These are phyloP conservation scores for Ogataea nakhonphanomensis DNA, from an alignment of 805 yeast genomes.

Conservation along the genomic window DNA sequence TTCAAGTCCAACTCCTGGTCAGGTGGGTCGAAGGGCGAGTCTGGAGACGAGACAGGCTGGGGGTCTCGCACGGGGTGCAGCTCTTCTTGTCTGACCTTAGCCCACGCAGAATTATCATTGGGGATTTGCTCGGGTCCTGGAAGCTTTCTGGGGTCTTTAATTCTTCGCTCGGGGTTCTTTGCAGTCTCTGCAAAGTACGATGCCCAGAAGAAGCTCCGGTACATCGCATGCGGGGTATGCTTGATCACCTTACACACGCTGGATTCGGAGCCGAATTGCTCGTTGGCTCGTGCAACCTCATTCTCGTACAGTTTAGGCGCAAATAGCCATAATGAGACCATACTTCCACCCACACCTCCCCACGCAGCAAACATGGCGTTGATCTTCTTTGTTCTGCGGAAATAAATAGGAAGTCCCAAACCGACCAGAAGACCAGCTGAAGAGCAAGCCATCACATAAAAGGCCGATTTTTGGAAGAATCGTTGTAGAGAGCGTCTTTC, in stretches of 20 bases:
- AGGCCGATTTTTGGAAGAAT: constrained; percentile 37
- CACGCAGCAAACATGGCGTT: constrained; percentile 40
- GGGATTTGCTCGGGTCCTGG: not conserved
- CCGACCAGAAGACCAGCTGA: constrained; percentile 35
- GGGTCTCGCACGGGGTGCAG: not conserved
- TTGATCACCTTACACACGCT: constrained; percentile 20
- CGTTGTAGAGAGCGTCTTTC: constrained; percentile 43
- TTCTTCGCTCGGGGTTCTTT: constrained; percentile 46
- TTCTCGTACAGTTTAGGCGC: constrained; percentile 30
- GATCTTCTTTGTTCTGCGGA: constrained; percentile 35
- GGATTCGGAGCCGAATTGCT: constrained; percentile 25
- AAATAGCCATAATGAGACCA: constrained; percentile 33
- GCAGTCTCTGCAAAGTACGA: constrained; percentile 51
- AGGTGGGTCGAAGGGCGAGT: not conserved
- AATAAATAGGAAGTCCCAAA: constrained; percentile 39
- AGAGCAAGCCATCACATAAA: constrained; percentile 31
- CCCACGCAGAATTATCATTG: constrained; percentile 3
- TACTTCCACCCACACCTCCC: constrained; percentile 34
- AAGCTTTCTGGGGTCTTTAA: constrained; percentile 50
- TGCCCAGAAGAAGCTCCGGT: constrained; percentile 38
- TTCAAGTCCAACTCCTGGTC: no score
- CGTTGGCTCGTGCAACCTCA: constrained; percentile 33
- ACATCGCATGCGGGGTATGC: constrained; percentile 27
- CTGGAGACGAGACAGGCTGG: no score
- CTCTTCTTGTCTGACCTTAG: constrained; percentile 6